Conservation (phyloP, 306 rosid genomes). For the Ammopiptanthus mongolicus region DNA sequence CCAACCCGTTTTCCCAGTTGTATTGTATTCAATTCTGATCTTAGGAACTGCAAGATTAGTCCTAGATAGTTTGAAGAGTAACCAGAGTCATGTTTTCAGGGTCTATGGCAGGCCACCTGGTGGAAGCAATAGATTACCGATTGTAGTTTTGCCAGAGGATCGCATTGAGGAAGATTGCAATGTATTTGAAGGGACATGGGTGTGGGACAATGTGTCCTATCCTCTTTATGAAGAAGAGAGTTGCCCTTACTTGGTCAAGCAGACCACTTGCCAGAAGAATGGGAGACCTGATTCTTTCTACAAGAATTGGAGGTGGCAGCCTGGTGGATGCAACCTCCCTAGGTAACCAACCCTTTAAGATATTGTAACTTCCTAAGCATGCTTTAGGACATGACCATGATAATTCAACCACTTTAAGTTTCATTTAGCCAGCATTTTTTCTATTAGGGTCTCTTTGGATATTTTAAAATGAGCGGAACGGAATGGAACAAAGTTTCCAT, state of each 20-base stretch:
- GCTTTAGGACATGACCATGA: background rate
- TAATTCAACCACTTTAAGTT: background rate
- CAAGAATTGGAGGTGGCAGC: slow-evolving; percentile 93
- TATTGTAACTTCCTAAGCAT: background rate
- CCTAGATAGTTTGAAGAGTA: slow-evolving; percentile 56
- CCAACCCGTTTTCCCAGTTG: slow-evolving; percentile 50
- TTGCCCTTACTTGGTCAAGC: slow-evolving; percentile 84
- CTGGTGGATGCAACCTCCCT: slow-evolving; percentile 71
- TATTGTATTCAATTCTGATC: slow-evolving; percentile 57
- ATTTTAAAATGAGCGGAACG: too few species aligned
- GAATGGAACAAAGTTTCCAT: too few species aligned
- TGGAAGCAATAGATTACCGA: slow-evolving; percentile 27
- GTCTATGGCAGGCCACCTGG: slow-evolving; percentile 27
- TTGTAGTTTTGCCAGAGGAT: slow-evolving; percentile 49
- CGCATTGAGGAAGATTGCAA: slow-evolving; percentile 53
- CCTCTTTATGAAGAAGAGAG: slow-evolving; percentile 71
- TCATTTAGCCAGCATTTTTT: background rate
- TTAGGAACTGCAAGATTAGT: slow-evolving; percentile 53
- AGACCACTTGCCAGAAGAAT: slow-evolving; percentile 77
- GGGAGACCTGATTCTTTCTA: slow-evolving; percentile 86
- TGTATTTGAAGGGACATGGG: slow-evolving; percentile 80
- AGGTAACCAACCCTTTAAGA: slow-evolving; percentile 35
- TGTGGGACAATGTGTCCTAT: slow-evolving; percentile 75
- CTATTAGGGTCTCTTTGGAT: too few species aligned
- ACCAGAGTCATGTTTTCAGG: slow-evolving; percentile 34